These are phyloP conservation scores for Yamadazyma olivae DNA, from an alignment of 805 yeast genomes.

Conservation along the genomic window DNA sequence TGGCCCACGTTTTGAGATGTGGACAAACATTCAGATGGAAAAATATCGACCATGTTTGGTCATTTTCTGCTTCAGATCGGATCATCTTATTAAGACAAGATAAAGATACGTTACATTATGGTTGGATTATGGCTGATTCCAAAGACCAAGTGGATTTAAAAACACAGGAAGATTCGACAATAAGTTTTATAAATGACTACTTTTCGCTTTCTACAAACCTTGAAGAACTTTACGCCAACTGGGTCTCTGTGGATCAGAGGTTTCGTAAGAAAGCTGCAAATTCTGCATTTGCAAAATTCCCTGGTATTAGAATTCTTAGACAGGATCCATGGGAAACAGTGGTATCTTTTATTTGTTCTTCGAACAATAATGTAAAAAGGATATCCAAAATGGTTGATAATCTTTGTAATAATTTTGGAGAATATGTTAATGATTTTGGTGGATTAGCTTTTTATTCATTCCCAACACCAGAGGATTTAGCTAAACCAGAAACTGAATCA, in stretches of 20 bases:
- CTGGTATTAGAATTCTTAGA: conserved; percentile 78
- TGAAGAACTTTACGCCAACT: conserved; percentile 49
- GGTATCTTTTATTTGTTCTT: conserved; percentile 86
- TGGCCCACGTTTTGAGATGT: conserved; percentile 68
- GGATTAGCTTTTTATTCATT: conserved; percentile 65
- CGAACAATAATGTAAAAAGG: conserved; percentile 93
- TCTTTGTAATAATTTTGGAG: conserved; percentile 70
- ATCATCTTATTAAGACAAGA: conserved; percentile 68
- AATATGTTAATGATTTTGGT: conserved; percentile 47
- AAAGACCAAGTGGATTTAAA: conserved; percentile 3
- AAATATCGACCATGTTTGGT: conserved; percentile 59
- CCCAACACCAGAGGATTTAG: conserved; percentile 61
- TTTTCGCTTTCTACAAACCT: conserved; percentile 64
- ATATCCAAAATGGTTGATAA: conserved; percentile 90
- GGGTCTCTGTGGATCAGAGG: conserved; percentile 55
- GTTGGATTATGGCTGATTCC: conserved; percentile 31
- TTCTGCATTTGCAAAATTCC: conserved; percentile 38
- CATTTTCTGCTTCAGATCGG: conserved; percentile 56
- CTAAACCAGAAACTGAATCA: conserved; percentile 32
- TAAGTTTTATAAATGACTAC: conserved; percentile 57
- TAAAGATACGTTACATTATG: conserved; percentile 46
- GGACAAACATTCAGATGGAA: conserved; percentile 89
- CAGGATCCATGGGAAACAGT: conserved; percentile 98
- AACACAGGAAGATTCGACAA: conserved; percentile 22
- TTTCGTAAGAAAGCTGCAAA: conserved; percentile 35